Evolutionary conservation across 2,329 filamentous ascomycete genomes (phyloP).

Genomic region (Fusarium piperis): DNA sequence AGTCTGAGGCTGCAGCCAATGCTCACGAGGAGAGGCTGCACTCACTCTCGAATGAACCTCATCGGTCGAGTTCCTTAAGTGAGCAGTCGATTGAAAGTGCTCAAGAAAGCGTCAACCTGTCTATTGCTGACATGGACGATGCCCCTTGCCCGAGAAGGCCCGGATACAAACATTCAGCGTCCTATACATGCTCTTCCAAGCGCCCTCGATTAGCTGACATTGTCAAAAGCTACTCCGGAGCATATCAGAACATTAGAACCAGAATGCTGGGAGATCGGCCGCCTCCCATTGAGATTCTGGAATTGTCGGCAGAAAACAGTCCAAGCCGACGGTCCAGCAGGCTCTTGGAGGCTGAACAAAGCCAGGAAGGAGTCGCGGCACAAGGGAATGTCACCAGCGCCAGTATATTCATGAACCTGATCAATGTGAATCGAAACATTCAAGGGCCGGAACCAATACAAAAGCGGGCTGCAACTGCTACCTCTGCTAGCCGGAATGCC

Average conservation of each 20-base stretch:
- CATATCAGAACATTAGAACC: slow-evolving; percentile 10
- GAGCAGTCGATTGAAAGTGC: slow-evolving; percentile 7
- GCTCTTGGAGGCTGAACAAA: background rate
- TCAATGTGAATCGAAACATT: background rate
- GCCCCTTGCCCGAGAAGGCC: slow-evolving; percentile 13
- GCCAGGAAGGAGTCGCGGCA: background rate
- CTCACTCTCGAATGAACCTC: slow-evolving; percentile 14
- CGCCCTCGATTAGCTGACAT: slow-evolving; percentile 41
- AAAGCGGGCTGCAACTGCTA: slow-evolving; percentile 5
- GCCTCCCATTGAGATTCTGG: background rate
- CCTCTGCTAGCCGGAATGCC: slow-evolving; percentile 16
- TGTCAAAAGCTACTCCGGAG: slow-evolving; percentile 41
- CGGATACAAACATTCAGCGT: slow-evolving; percentile 39
- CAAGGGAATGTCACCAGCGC: slow-evolving; percentile 4
- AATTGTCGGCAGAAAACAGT: slow-evolving; percentile 8
- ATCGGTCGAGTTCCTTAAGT: background rate
- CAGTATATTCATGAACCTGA: background rate
- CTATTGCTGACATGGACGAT: slow-evolving; percentile 10
- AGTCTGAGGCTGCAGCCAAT: slow-evolving; percentile 35
- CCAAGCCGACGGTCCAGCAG: slow-evolving; percentile 28
- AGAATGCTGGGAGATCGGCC: background rate
- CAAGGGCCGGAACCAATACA: background rate
- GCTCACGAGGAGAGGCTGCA: slow-evolving; percentile 23
- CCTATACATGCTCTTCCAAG: slow-evolving; percentile 32
- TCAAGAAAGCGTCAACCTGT: slow-evolving; percentile 12